These are phyloP conservation scores for Fusarium sp. DNA, from an alignment of 2,329 filamentous ascomycete genomes.

Conservation along the genomic window DNA sequence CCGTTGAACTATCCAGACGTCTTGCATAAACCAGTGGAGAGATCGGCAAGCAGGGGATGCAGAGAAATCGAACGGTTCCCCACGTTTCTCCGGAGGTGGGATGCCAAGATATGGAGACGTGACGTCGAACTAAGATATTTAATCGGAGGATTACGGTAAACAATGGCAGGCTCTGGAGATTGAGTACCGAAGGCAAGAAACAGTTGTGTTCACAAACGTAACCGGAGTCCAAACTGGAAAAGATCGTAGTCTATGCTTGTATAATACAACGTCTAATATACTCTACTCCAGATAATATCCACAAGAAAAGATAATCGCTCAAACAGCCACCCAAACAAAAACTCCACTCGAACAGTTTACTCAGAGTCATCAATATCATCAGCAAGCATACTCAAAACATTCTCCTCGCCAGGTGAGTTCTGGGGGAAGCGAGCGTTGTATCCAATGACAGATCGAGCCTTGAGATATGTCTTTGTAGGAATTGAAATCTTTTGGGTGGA, in stretches of 20 bases:
- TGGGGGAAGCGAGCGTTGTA: slow-evolving; percentile 69
- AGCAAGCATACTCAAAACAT: slow-evolving; percentile 24
- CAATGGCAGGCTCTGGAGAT: background rate
- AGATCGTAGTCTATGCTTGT: background rate
- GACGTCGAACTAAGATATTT: slow-evolving; percentile 6
- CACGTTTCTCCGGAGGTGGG: slow-evolving; percentile 24
- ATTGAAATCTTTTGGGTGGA: slow-evolving; percentile 61
- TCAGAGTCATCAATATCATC: background rate
- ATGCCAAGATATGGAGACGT: slow-evolving; percentile 24
- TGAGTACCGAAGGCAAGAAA: background rate
- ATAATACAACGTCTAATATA: background rate
- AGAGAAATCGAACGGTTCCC: slow-evolving; percentile 18
- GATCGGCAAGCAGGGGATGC: slow-evolving; percentile 13
- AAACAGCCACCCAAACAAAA: slow-evolving; percentile 1
- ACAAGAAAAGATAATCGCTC: slow-evolving; percentile 5
- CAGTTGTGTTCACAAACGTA: background rate
- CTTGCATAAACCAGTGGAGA: slow-evolving; percentile 7
- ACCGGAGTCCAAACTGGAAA: background rate
- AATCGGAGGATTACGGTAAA: background rate
- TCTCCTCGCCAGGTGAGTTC: slow-evolving; percentile 59
- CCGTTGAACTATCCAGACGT: background rate
- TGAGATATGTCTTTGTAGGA: slow-evolving; percentile 61
- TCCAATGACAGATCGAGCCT: slow-evolving; percentile 64
- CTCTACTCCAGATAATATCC: background rate
- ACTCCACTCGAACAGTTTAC: background rate